Percentiles rank a stretch among this genome's conserved stretches.
These are phyloP conservation scores for Colletotrichum filicis DNA, from an alignment of 2,329 filamentous ascomycete species.

Conservation along the genomic window DNA sequence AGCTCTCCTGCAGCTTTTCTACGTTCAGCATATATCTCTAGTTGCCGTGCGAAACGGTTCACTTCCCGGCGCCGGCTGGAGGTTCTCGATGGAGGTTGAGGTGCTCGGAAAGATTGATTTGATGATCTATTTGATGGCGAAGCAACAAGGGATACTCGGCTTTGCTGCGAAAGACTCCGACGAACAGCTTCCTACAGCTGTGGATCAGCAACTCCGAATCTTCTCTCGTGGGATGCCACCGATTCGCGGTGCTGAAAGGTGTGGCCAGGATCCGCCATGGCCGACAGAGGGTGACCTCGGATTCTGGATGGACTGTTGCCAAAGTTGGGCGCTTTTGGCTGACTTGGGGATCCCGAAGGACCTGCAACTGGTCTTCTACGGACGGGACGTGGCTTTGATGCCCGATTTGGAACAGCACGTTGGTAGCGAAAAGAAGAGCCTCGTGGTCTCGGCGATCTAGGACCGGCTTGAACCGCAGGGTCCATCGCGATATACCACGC, in stretches of 20 bases:
- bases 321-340: not conserved
- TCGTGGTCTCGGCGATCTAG: not conserved
- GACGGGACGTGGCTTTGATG: not conserved
- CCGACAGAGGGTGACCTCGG: not conserved
- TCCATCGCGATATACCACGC: constrained; percentile 17
- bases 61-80: constrained; percentile 56
- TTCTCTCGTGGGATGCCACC: constrained; percentile 11
- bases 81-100: constrained; percentile 47
- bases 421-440: not conserved
- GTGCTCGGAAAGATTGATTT: not conserved
- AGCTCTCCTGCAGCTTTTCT: constrained; percentile 50
- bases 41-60: constrained; percentile 41
- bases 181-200: constrained; percentile 35
- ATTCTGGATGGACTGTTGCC: not conserved
- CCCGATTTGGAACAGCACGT: not conserved
- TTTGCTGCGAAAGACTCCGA: constrained; percentile 36
- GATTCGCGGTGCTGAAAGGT: not conserved
- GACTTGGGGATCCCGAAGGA: constrained; percentile 15
- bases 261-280: not conserved
- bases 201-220: constrained; percentile 33
- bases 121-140: constrained; percentile 22
- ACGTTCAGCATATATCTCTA: constrained; percentile 41
- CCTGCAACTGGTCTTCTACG: constrained; percentile 2
- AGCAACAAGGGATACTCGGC: constrained; percentile 30
- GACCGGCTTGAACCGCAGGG: not conserved